Conservation (phyloP, 805 yeast genomes). For the Komagataella populi region DNA sequence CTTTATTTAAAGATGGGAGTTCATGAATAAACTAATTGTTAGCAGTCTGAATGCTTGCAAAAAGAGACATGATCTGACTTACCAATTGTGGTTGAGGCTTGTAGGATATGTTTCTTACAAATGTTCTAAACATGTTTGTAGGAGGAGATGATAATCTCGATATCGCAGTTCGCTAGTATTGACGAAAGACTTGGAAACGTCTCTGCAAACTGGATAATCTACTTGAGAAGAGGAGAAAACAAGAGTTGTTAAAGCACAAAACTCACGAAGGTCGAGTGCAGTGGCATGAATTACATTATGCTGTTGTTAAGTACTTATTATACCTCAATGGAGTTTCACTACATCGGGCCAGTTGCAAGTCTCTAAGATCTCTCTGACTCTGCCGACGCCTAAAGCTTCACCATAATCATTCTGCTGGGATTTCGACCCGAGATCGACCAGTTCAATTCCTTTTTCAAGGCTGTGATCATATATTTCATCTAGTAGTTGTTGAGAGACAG, state of each 20-base stretch:
- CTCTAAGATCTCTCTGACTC: conserved; percentile 26
- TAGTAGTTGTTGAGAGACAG: neutral
- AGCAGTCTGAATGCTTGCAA: neutral
- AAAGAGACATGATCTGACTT: conserved; percentile 2
- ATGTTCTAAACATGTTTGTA: neutral
- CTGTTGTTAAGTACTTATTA: no score
- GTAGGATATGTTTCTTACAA: neutral
- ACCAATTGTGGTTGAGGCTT: conserved; percentile 7
- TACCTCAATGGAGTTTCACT: conserved; percentile 3
- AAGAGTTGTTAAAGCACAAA: neutral
- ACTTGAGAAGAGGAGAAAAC: neutral
- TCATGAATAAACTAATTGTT: conserved; percentile 1
- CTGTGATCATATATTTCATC: neutral
- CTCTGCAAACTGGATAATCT: neutral
- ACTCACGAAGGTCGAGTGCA: neutral
- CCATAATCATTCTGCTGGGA: conserved; percentile 20
- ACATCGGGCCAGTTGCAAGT: conserved; percentile 28
- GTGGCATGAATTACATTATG: no score
- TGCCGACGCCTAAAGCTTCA: conserved; percentile 24
- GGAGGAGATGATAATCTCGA: neutral
- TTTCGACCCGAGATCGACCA: conserved; percentile 16
- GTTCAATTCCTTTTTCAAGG: conserved; percentile 25
- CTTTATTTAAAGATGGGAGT: neutral
- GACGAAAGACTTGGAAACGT: neutral
- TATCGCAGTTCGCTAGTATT: neutral